Conservation (phyloP, 768 basidiomycete genomes). For the Amanita muscaria region DNA sequence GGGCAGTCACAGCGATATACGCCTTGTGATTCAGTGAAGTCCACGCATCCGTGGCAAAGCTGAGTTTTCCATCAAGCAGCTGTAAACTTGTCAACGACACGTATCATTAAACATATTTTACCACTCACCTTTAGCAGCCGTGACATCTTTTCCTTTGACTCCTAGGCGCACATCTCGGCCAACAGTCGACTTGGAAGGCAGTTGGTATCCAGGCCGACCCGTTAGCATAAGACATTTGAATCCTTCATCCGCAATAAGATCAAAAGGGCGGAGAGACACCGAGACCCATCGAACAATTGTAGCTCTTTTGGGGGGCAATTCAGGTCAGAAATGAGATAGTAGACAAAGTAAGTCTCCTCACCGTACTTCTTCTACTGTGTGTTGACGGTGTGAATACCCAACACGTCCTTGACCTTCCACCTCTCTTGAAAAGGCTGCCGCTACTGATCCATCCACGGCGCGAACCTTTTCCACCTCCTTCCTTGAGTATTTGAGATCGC, state of each 20-base stretch:
- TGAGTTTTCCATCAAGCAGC: constrained; percentile 23
- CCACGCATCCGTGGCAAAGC: constrained; percentile 27
- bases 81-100: constrained; percentile 11
- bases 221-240: constrained; percentile 25
- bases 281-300: constrained; percentile 28
- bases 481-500: no score
- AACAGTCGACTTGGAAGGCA: not conserved
- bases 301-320: no score
- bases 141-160: no score
- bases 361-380: not conserved
- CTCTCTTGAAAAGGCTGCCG: not conserved
- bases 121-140: no score
- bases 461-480: no score
- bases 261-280: constrained; percentile 23
- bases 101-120: no score
- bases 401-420: not conserved
- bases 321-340: no score
- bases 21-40: constrained; percentile 26
- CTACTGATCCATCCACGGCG: no score
- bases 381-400: not conserved
- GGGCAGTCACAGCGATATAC: constrained; percentile 22
- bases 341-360: not conserved
- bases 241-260: constrained; percentile 23
- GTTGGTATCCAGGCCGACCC: constrained; percentile 21
- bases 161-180: not conserved